These are phyloP conservation scores for Ramichloridium luteum DNA, from an alignment of 2,329 filamentous ascomycete genomes.

Conservation along the genomic window DNA sequence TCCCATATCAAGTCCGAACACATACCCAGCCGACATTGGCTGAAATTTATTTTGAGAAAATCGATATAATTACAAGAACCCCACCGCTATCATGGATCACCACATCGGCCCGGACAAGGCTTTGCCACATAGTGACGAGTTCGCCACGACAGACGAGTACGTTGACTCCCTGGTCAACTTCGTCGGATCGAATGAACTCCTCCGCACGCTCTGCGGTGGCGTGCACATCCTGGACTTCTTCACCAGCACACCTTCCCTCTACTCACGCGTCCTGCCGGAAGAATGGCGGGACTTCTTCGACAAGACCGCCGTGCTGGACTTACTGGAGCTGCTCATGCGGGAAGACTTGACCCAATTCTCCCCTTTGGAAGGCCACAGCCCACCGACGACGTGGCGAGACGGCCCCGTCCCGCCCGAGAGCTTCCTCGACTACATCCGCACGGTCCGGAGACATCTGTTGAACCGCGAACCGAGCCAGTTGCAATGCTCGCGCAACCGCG, in stretches of 20 bases:
- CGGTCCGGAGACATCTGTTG: slow-evolving; percentile 52
- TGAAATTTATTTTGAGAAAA: no score
- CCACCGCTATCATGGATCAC: no score
- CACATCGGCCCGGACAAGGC: slow-evolving; percentile 36
- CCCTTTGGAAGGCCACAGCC: neutral
- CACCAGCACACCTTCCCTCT: slow-evolving; percentile 71
- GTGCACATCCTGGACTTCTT: slow-evolving; percentile 96
- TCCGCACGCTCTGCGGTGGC: slow-evolving; percentile 87
- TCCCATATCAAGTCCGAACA: no score
- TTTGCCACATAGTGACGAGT: slow-evolving; percentile 57
- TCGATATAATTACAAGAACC: no score
- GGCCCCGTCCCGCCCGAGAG: slow-evolving; percentile 41
- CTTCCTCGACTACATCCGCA: slow-evolving; percentile 59
- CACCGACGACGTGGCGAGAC: slow-evolving; percentile 28
- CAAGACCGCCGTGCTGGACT: slow-evolving; percentile 55
- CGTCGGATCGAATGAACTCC: slow-evolving; percentile 57
- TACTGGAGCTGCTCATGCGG: slow-evolving; percentile 70
- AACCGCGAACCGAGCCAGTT: slow-evolving; percentile 42
- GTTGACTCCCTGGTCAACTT: slow-evolving; percentile 68
- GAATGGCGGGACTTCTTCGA: slow-evolving; percentile 77
- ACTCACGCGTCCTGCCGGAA: slow-evolving; percentile 59
- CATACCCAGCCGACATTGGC: no score
- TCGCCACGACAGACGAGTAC: slow-evolving; percentile 61
- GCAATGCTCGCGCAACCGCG: slow-evolving; percentile 21
- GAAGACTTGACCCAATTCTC: slow-evolving; percentile 50